Conservation (phyloP, 345 rosid genomes). For the rapeseed (Brassica napus) region Da-Ae NC_063446.1:39853001-39853500, state of each 20-base stretch:
- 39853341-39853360: background rate
- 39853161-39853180: too few species aligned
- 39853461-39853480: too few species aligned
- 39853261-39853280: background rate
- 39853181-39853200: too few species aligned
- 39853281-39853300: background rate
- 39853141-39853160: background rate
- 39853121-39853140: background rate
- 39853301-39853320: background rate
- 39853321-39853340: background rate
- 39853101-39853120: background rate
- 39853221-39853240: background rate
- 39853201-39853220: background rate
- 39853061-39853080: background rate
- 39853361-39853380: background rate
- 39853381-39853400: background rate
- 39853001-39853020: too few species aligned
- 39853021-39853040: too few species aligned
- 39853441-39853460: background rate
- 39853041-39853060: too few species aligned
- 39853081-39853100: too few species aligned
- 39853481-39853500: background rate
- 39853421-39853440: background rate
- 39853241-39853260: background rate
- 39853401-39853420: background rate